A percentile compares a stretch with the other conserved stretches of the same genome.
Conservation (phyloP, 106 monocot species). For the Dioscorea dumetorum region DNA sequence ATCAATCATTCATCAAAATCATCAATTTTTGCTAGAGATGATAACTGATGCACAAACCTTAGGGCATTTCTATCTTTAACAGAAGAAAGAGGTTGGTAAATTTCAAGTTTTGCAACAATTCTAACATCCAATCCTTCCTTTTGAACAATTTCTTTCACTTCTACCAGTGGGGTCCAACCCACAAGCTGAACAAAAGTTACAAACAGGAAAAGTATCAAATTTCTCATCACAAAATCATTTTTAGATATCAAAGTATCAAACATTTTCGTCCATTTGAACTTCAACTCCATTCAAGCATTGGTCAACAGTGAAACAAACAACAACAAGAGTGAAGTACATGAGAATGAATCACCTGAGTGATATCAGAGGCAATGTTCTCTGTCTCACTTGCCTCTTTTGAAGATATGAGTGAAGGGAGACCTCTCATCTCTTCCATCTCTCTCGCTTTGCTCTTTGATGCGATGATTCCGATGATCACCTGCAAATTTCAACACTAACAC, state of each 20-base stretch:
- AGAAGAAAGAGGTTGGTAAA: constrained; percentile 76
- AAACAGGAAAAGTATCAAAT: background rate
- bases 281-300: too few species aligned
- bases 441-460: background rate
- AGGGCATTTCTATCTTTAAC: constrained; percentile 83
- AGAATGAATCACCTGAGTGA: constrained; percentile 21
- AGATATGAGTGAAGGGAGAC: constrained; percentile 23
- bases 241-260: too few species aligned
- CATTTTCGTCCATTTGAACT: too few species aligned
- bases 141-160: constrained; percentile 40
- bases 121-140: constrained; percentile 50
- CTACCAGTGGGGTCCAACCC: constrained; percentile 87
- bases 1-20: background rate
- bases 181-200: constrained; percentile 42
- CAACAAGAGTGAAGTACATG: background rate
- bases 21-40: background rate
- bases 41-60: constrained; percentile 26
- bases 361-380: constrained; percentile 33
- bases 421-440: constrained; percentile 14
- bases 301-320: too few species aligned
- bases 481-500: background rate
- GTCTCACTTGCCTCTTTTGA: constrained; percentile 8
- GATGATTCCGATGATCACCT: too few species aligned
- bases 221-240: too few species aligned
- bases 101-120: constrained; percentile 71